These are phyloP conservation scores for Dacryopinax spathularia DNA, from an alignment of 768 basidiomycete species.

Conservation along the genomic window DNA sequence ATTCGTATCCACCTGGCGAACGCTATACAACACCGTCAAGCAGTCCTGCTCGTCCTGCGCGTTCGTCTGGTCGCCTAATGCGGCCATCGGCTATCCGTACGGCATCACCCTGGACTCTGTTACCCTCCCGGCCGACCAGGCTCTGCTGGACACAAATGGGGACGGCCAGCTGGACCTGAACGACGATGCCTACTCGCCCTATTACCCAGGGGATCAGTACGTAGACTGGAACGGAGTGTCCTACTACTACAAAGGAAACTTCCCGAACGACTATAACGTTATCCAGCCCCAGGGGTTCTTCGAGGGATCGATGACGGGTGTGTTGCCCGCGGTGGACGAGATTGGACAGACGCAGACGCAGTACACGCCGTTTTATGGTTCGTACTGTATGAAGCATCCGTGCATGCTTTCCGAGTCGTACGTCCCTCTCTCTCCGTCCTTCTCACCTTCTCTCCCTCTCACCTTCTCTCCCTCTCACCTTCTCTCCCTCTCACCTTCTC, in stretches of 20 bases:
- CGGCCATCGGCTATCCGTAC: neutral
- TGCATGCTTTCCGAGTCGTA: constrained; percentile 2
- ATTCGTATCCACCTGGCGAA: constrained; percentile 12
- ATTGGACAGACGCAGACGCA: neutral
- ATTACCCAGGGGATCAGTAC: constrained; percentile 18
- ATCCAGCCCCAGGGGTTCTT: neutral
- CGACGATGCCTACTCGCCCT: constrained; percentile 18
- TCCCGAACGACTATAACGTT: constrained; percentile 1
- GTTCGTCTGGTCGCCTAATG: constrained; percentile 20
- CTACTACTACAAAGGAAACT: constrained; percentile 12
- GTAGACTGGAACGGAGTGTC: constrained; percentile 22
- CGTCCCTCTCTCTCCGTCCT: too few species aligned
- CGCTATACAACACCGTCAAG: constrained; percentile 16
- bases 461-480: neutral
- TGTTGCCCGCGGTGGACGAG: neutral
- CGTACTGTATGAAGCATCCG: neutral
- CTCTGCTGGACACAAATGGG: constrained; percentile 17
- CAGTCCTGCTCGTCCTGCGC: constrained; percentile 14
- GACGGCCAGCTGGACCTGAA: constrained; percentile 13
- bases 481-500: too few species aligned
- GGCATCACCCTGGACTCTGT: neutral
- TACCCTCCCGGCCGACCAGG: constrained; percentile 11
- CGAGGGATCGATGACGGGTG: neutral
- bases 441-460: too few species aligned
- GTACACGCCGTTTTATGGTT: neutral